Conservation (phyloP, 495 filamentous ascomycete genomes). For the Annulohypoxylon maeteangense region DNA sequence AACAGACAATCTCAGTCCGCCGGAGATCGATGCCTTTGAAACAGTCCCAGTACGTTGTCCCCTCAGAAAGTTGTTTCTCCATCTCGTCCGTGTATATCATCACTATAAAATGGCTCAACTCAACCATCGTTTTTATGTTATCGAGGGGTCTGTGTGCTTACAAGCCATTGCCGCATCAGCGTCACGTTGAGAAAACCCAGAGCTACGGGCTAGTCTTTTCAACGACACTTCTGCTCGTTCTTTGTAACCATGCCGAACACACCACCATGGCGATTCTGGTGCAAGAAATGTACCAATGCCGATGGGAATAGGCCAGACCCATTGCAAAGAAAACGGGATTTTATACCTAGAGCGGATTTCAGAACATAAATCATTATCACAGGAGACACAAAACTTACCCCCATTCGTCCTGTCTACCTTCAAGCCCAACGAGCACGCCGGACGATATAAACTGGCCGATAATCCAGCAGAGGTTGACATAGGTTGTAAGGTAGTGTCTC, state of each 20-base stretch:
- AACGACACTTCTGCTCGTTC: slow-evolving; percentile 60
- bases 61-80: slow-evolving; percentile 66
- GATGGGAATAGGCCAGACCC: slow-evolving; percentile 64
- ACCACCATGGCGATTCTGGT: slow-evolving; percentile 83
- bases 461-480: slow-evolving; percentile 76
- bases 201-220: slow-evolving; percentile 62
- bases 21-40: slow-evolving; percentile 73
- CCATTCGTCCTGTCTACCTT: slow-evolving; percentile 55
- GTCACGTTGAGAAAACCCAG: slow-evolving; percentile 46
- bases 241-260: slow-evolving; percentile 67
- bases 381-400: slow-evolving; percentile 34
- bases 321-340: slow-evolving; percentile 67
- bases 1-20: slow-evolving; percentile 75
- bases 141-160: slow-evolving; percentile 39
- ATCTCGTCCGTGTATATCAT: slow-evolving; percentile 64
- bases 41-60: slow-evolving; percentile 69
- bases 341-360: slow-evolving; percentile 51
- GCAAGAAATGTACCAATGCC: slow-evolving; percentile 67
- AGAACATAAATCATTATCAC: not conserved
- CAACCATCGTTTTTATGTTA: slow-evolving; percentile 30
- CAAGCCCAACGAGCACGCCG: slow-evolving; percentile 58
- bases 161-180: slow-evolving; percentile 46
- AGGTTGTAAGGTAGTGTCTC: slow-evolving; percentile 69
- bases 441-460: slow-evolving; percentile 64
- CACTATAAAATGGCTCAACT: slow-evolving; percentile 44